Base-by-base conservation (phyloP, 495 filamentous ascomycete genomes). In the Penicillium daleae region DNA sequence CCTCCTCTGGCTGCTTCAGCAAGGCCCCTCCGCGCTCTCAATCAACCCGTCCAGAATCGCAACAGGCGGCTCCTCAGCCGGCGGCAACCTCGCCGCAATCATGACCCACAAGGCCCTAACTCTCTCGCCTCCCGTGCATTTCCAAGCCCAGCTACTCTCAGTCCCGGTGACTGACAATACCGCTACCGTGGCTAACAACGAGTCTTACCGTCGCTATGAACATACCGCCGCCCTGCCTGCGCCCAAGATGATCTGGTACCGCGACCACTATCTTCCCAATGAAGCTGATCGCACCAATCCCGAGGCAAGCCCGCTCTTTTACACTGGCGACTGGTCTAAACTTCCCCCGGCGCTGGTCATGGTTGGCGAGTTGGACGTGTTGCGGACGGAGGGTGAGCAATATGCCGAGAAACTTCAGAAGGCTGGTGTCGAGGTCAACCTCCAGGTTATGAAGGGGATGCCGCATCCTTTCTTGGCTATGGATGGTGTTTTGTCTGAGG, bases 391-490 rank as follows among this genome's bases (percentile, higher is more conserved):
- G 51, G 84, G 83, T 3, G 78, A 81, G 65, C 76, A 78, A 37
- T 76, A 86, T 59, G 79, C 76, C 1, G 73, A 75, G 56, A 79
- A 79, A 55, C 71, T 89, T 35, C 68, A 71, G 37, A 74, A 76
- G 31, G 84, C 83, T 7, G 80, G 85, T 13, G 82, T 85, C 6
- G 73, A 79, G 67, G 86, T 84, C 3, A 76, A 85, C 66, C 66
- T 84, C 48, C 78, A 85, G 66, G 71, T 85, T 31, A 85, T 85
- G 83, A 78, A 83, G 68, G 83, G 83, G 0, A 85, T 85, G 82
- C 85, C 83, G 13, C 85, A 87, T 75, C 85, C 85, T n/a, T 86
- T 86, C 67, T 71, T 87, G 60, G 83, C 83, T 9, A 86, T 86
- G 85, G 85, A 87, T 72, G 80, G 73, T 10, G 83, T 75, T 6